These are phyloP conservation scores for Zygosaccharomyces siamensis DNA, from an alignment of 805 yeast species.

Conservation along the genomic window DNA sequence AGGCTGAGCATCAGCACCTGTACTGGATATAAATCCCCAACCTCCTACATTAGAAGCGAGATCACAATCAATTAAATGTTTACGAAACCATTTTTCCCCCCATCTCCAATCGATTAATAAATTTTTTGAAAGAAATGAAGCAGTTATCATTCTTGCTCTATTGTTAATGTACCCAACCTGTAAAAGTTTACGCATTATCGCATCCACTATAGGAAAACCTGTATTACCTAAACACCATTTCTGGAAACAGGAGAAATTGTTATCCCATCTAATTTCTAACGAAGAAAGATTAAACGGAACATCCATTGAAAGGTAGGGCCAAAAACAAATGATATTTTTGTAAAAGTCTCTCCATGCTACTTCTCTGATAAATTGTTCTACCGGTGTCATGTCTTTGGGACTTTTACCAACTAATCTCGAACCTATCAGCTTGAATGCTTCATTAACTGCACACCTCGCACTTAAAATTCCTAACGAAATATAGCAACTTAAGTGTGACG, in stretches of 20 bases:
- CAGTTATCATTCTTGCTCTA: conserved; percentile 50
- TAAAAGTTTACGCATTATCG: conserved; percentile 49
- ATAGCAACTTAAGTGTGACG: conserved; percentile 44
- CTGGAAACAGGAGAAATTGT: conserved; percentile 39
- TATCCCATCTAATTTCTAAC: conserved; percentile 41
- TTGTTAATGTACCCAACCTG: conserved; percentile 53
- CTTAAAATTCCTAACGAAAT: conserved; percentile 46
- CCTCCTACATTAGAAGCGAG: conserved; percentile 53
- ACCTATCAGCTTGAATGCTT: conserved; percentile 18
- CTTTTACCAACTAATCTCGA: conserved; percentile 23
- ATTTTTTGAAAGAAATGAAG: conserved; percentile 48
- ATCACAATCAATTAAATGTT: conserved; percentile 48
- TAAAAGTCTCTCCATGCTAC: conserved; percentile 59
- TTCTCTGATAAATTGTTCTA: conserved; percentile 47
- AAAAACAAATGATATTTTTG: conserved; percentile 42
- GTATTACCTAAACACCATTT: conserved; percentile 52
- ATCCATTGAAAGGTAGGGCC: conserved; percentile 51
- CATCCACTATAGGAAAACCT: conserved; percentile 55
- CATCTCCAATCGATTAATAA: conserved; percentile 50
- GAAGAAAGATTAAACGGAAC: conserved; percentile 45
- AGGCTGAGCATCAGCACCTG: conserved; percentile 54
- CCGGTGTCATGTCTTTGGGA: conserved; percentile 34
- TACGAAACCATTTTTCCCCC: conserved; percentile 50
- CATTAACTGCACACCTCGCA: conserved; percentile 37
- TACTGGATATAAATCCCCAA: conserved; percentile 52